phyloP scores from a whole-genome alignment of 1,139 yeast species.

The Meyerozyma athensensis region DNA sequence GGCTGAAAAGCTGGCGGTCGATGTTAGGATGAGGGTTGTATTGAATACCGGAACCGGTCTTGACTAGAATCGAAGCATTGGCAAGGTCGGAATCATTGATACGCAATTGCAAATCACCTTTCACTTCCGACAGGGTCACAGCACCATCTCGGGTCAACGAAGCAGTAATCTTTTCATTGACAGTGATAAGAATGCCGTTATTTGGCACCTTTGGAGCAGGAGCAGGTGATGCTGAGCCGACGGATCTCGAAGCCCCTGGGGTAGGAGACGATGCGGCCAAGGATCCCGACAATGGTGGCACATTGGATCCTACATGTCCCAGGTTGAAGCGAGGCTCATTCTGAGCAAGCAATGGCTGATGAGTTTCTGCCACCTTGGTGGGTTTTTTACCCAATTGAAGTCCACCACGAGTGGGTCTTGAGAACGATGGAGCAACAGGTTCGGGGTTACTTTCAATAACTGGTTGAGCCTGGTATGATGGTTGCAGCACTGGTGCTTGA shows the following conservation, averaged over 20 bases:
- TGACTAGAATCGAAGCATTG: conserved; percentile 57
- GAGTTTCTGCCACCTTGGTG: conserved; percentile 26
- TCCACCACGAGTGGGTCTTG: conserved; percentile 44
- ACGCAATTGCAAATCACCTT: conserved; percentile 88
- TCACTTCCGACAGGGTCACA: conserved; percentile 67
- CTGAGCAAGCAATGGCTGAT: conserved; percentile 40
- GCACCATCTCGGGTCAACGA: conserved; percentile 83
- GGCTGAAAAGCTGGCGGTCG: conserved; percentile 66
- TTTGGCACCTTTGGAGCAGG: conserved; percentile 41
- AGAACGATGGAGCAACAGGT: conserved; percentile 4
- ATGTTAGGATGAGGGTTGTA: conserved; percentile 96
- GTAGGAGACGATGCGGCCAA: conserved; percentile 7
- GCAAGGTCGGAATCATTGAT: conserved; percentile 70
- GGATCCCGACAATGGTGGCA: not conserved
- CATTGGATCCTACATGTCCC: not conserved
- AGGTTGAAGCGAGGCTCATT: conserved; percentile 6
- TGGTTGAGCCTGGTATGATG: conserved; percentile 33
- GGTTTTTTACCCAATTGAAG: conserved; percentile 76
- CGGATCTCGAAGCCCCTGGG: conserved; percentile 11
- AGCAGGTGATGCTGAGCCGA: conserved; percentile 20
- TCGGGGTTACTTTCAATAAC: conserved; percentile 18
- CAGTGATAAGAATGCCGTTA: conserved; percentile 73
- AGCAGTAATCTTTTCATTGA: conserved; percentile 76
- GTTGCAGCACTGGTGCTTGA: conserved; percentile 25
- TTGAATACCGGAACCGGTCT: conserved; percentile 53